Base-by-base conservation (phyloP, 108 stramenopile species). In the Nitzschia palea region DNA sequence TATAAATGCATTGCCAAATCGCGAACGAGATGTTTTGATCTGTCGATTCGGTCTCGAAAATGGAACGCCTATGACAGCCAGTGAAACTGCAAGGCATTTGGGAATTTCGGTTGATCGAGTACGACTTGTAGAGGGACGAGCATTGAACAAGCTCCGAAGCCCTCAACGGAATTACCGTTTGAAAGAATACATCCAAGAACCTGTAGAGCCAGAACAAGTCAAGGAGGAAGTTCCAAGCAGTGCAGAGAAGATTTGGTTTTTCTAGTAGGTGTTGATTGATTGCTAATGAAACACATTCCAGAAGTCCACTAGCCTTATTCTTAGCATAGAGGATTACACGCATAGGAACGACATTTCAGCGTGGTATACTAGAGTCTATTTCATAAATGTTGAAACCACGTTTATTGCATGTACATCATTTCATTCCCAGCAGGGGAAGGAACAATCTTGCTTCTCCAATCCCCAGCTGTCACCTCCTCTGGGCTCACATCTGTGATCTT, bases 31-130 rank as follows among this genome's bases (percentile, higher is more conserved):
- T 44, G 96, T 98, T 8, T 65, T 98, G 27, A 69, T 79, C 9
- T 53, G 79, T 60, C 75, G 97, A 43, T 98, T 88, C 63, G 97
- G 97, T 37, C 71, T 98, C 33, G 90, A 85, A 27, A 89, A 95
- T 53, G 94, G 90, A 3, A 54, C 61, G 20, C 78, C 90, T 14
- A 58, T 60, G 58, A 86, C 83, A 8, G 55, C 93, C 17, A 83
- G 83, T 48, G 91, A 95, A 80, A 87, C 91, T n/a, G 90, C 94
- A 3, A 74, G 72, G 44, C 44, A 37, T 10, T 63, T 95, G 42
- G 71, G 79, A 22, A 69, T 95, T 34, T 87, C 92, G 0, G 76
- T 76, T 8, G 97, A 98, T 65, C 67, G 87, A 34, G 91, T 96
- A 17, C 83, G 95, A 25, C 71, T 78, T 50, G 80, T 96, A 23